Base-by-base conservation (phyloP, 2,329 filamentous ascomycete species). In the Alternaria sp. region DNA sequence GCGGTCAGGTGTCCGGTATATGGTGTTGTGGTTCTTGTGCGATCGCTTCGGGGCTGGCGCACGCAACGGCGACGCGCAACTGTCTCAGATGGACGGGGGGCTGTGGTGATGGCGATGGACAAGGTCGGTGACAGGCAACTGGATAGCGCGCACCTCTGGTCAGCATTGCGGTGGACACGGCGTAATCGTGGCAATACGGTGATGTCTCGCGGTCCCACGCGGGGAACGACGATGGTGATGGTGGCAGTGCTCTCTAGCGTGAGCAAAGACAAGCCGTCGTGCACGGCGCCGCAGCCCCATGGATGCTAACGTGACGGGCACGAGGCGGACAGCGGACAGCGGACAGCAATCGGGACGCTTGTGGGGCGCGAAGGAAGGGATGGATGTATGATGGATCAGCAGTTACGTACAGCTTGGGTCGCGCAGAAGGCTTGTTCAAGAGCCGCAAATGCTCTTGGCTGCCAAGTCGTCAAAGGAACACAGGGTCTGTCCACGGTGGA, bases 111-210 rank as follows among this genome's bases (percentile, higher is more conserved):
- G 59, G 58, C 61, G 50, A 59, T 59, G 60, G 63, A 33, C 60
- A 51, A 45, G 33, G 66, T 55, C 65, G 57, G 55, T 56, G 60
- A 25, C 41, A 64, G 60, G 54, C 58, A 55, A 69, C 71, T 72
- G 63, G 62, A 71, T 51, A 65, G 61, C 63, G 71, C 67, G 66
- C 65, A 59, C 62, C 68, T 30, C 63, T 67, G 68, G 73, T 78
- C 68, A 78, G 76, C 75, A 78, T 77, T 66, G 70, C 70, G 75
- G 68, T 70, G 46, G 55, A 63, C 62, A 60, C 60, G 56, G 67
- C 61, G 64, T 60, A 60, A 63, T 58, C 69, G 73, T 67, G 70
- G 69, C 69, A 65, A 65, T 63, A 51, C 56, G 58, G 60, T 63
- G 57, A 58, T 55, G 56, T 60, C 59, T 68, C 55, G 62, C 68